Conservation (phyloP, 1,284 basidiomycete species). For the Malassezia yamatoensis region DNA sequence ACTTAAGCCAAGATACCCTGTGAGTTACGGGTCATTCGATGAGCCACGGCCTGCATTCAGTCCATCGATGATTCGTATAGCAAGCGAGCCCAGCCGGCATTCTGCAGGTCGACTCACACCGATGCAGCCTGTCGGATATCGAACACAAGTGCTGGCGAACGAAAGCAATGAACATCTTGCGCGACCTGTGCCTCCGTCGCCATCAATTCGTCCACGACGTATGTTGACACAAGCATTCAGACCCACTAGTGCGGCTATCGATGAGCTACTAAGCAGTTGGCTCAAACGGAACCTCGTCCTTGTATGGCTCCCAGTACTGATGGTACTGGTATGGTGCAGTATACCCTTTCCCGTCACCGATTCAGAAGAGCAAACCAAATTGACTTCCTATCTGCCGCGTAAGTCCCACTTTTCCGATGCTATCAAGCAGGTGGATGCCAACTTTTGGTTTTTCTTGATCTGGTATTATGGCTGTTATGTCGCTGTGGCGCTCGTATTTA, state of each 20-base stretch:
- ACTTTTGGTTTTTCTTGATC: conserved; percentile 46
- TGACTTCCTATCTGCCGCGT: too few relatives aligned
- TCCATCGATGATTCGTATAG: neutral
- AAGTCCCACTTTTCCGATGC: neutral
- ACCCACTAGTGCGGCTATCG: conserved; percentile 10
- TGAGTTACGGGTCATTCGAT: conserved; percentile 3
- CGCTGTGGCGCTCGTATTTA: conserved; percentile 52
- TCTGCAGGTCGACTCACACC: neutral
- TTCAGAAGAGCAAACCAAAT: neutral
- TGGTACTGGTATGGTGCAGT: conserved; percentile 9
- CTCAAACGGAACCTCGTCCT: conserved; percentile 2
- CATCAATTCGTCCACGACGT: neutral
- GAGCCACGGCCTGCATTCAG: conserved; percentile 1
- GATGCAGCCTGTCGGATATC: conserved; percentile 1
- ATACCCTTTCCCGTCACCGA: conserved; percentile 2
- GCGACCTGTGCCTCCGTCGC: neutral
- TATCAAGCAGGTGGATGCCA: conserved; percentile 22
- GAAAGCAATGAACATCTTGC: neutral
- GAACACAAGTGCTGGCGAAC: neutral
- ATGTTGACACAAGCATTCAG: conserved; percentile 11
- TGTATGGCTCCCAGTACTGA: conserved; percentile 9
- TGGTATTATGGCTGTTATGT: conserved; percentile 47
- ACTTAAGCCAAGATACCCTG: neutral
- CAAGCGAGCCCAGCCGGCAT: neutral
- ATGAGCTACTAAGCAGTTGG: conserved; percentile 8